Evolutionary conservation across 164 flowering plant genomes (phyloP).

Genomic region (Vitis cinerea): DNA sequence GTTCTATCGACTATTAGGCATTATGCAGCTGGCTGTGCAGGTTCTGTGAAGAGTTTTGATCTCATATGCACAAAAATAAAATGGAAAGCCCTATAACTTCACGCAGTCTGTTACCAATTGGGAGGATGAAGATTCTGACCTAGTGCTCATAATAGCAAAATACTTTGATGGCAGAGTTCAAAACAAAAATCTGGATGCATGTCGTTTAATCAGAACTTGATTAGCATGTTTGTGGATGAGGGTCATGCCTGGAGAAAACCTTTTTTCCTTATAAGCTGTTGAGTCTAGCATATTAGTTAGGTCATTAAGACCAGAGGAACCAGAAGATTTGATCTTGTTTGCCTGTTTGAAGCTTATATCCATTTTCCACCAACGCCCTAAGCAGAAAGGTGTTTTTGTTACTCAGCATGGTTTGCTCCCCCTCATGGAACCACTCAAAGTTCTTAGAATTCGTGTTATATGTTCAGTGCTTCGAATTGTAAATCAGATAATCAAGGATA

Average conservation of each 20-base stretch:
- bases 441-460: conserved; percentile 76
- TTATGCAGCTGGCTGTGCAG: too few relatives aligned
- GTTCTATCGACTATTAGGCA: too few relatives aligned
- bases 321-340: conserved; percentile 88
- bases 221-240: too few relatives aligned
- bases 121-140: too few relatives aligned
- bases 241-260: conserved; percentile 81
- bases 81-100: too few relatives aligned
- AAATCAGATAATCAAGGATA: conserved; percentile 87
- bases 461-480: conserved; percentile 90
- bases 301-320: conserved; percentile 78
- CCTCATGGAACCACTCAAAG: conserved; percentile 83
- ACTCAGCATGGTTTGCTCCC: conserved; percentile 94
- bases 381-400: conserved; percentile 82
- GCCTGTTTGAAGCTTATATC: conserved; percentile 84
- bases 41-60: too few relatives aligned
- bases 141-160: too few relatives aligned
- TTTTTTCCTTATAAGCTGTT: conserved; percentile 87
- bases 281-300: conserved; percentile 86
- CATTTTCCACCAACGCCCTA: conserved; percentile 87
- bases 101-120: too few relatives aligned
- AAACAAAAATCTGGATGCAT: too few relatives aligned
- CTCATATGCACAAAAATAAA: too few relatives aligned
- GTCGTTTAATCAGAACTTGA: too few relatives aligned
- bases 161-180: too few relatives aligned